Percentiles rank a stretch among this genome's conserved stretches.
phyloP scores from a whole-genome alignment of 2,329 filamentous ascomycete species.

The Aspergillus fumigatus region DNA sequence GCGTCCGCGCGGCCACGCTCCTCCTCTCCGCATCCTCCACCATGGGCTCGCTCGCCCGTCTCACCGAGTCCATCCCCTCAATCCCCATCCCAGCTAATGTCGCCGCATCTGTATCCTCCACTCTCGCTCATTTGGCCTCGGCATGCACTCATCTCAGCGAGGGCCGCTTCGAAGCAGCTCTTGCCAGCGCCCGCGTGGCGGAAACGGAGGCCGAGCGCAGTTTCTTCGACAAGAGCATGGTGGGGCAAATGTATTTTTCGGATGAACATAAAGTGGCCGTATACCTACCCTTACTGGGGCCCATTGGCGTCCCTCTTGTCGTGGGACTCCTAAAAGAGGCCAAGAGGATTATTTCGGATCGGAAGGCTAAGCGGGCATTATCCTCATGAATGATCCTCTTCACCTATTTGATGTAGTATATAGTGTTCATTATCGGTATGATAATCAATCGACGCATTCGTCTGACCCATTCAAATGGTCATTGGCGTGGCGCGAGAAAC shows the following conservation, averaged over 20 bases:
- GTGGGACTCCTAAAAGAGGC: constrained; percentile 81
- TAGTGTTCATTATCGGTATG: background rate
- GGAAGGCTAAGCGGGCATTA: constrained; percentile 23
- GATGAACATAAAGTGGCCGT: constrained; percentile 98
- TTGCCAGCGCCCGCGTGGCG: constrained; percentile 77
- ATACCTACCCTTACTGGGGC: constrained; percentile 85
- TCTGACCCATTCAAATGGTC: too few species aligned
- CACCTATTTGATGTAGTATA: background rate
- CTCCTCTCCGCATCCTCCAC: constrained; percentile 88
- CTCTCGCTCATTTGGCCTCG: constrained; percentile 69
- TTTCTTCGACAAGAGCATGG: constrained; percentile 99
- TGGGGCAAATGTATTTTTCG: constrained; percentile 95
- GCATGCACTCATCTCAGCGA: constrained; percentile 67
- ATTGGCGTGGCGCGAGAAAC: too few species aligned
- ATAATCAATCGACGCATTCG: background rate
- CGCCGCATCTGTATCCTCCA: constrained; percentile 75
- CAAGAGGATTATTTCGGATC: constrained; percentile 46
- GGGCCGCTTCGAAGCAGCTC: constrained; percentile 59
- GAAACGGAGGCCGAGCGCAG: constrained; percentile 86
- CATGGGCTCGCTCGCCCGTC: constrained; percentile 82
- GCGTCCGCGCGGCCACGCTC: constrained; percentile 80
- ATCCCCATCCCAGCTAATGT: constrained; percentile 89
- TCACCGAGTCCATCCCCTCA: constrained; percentile 76
- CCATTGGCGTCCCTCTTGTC: constrained; percentile 81
- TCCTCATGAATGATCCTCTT: constrained; percentile 1